Evolutionary conservation across 805 yeast genomes (phyloP).

Genomic region (Wickerhamomyces canadensis): DNA sequence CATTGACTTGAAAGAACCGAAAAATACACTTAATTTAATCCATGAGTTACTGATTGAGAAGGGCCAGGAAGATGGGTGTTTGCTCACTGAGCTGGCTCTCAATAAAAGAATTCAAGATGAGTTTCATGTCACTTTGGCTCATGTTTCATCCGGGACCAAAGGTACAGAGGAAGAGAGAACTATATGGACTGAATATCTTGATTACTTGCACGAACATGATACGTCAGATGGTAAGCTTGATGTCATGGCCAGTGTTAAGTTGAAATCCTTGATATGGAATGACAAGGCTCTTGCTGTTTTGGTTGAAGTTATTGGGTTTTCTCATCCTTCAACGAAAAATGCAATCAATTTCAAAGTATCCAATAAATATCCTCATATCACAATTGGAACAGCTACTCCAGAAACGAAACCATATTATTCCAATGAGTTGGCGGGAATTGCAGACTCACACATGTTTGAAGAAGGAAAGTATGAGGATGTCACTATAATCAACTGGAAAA

Average conservation of each 20-base stretch:
- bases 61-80: constrained; percentile 2
- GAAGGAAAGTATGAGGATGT: constrained; percentile 11
- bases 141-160: constrained; percentile 30
- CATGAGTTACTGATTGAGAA: constrained; percentile 3
- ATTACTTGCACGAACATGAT: constrained; percentile 5
- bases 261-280: constrained; percentile 45
- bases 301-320: constrained; percentile 29
- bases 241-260: constrained; percentile 32
- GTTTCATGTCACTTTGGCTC: constrained; percentile 69
- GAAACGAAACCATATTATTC: constrained; percentile 48
- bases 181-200: constrained; percentile 24
- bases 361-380: constrained; percentile 58
- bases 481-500: constrained; percentile 8
- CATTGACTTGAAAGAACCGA: constrained; percentile 27
- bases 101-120: constrained; percentile 39
- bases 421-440: constrained; percentile 31
- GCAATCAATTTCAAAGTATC: constrained; percentile 25
- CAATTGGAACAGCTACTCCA: constrained; percentile 54
- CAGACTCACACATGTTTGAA: constrained; percentile 2
- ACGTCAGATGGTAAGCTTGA: constrained; percentile 7
- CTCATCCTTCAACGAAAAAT: too few relatives aligned
- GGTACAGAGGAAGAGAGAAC: constrained; percentile 22
- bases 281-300: constrained; percentile 47
- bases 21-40: constrained; percentile 8
- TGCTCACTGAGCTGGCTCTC: constrained; percentile 19